phyloP scores from a whole-genome alignment of 257 asterid genomes.

The Knoxia roxburghii region DNA sequence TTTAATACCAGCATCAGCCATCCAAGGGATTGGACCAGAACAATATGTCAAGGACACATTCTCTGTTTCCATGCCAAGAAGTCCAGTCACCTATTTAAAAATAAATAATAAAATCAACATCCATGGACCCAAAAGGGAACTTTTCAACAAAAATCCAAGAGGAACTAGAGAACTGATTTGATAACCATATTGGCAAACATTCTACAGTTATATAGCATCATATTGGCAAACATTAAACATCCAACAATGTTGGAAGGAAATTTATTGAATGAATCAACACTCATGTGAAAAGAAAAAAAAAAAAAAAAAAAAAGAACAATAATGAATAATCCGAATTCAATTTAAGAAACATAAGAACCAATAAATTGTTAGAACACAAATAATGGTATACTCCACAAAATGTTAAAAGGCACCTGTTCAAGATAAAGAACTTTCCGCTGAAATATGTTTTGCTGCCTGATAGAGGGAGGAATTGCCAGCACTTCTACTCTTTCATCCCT shows the following conservation, averaged over 20 bases:
- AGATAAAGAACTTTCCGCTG: conserved; percentile 71
- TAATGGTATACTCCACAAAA: no score
- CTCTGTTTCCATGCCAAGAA: conserved; percentile 57
- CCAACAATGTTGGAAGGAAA: background rate
- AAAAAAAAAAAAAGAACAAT: background rate
- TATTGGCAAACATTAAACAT: background rate
- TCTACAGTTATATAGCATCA: background rate
- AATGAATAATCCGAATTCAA: background rate
- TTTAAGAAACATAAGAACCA: background rate
- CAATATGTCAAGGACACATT: conserved; percentile 55
- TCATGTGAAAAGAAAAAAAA: no score
- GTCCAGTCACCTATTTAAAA: conserved; percentile 50
- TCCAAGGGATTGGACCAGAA: conserved; percentile 63
- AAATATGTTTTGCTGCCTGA: conserved; percentile 46
- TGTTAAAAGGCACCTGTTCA: conserved; percentile 46
- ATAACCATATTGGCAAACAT: background rate
- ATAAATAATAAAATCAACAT: conserved; percentile 8
- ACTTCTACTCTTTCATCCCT: conserved; percentile 90
- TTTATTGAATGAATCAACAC: background rate
- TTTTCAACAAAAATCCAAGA: background rate
- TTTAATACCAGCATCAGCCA: conserved; percentile 54
- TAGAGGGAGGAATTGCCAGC: conserved; percentile 78
- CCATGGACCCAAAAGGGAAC: background rate
- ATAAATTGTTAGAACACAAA: background rate
- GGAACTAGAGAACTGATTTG: background rate